Evolutionary conservation across 2,329 filamentous ascomycete species (phyloP), one percentile per base, ranked within the genome.

Genomic region (Trichoderma afroharzianum): DNA sequence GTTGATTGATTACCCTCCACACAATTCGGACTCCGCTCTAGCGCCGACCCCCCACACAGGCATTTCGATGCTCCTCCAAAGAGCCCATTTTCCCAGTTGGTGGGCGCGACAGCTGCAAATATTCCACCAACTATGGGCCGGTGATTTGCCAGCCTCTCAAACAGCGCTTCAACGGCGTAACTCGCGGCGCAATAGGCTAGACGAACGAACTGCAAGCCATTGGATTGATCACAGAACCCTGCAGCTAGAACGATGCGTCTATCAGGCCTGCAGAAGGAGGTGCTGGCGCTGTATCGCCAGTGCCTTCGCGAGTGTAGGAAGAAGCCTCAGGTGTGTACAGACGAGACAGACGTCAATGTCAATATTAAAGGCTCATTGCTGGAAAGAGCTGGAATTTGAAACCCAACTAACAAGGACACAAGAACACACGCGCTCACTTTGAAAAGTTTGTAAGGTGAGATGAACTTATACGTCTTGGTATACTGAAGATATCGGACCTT

Each of bases 231-330:
- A n/a, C n/a, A 14, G 8, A 26, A 36, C 55, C 53, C 18, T 7
- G 12, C 8, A 28, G 21, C 33, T 36, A 15, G 15, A 39, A 18
- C 32, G 26, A 79, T 78, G 76, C 76, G 90, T 76, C 85, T 95
- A 30, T 97, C 95, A 8, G 96, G 96, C 43, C 85, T 98, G n/a
- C 95, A 98, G 80, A 91, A 89, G 77, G 94, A 97, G 78, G 95
- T 98, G 4, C 82, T 98, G 66, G 86, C 90, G 39, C 88, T 99
- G 15, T 99, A 98, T 80, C 90, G 95, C 72, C 88, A 90, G 79
- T 98, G 95, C 77, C 84, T 99, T 30, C 89, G 95, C 72, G 93
- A 93, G 78, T 90, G 92, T 72, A 89, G 91, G 72, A 91, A 90
- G 78, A 98, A 99, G 81, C 94, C 95, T 63, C 79, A 83, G 76